Percentiles rank a stretch among this genome's conserved stretches.
phyloP scores from a whole-genome alignment of 139 green algal genomes.

The Chlorella sp. region DNA sequence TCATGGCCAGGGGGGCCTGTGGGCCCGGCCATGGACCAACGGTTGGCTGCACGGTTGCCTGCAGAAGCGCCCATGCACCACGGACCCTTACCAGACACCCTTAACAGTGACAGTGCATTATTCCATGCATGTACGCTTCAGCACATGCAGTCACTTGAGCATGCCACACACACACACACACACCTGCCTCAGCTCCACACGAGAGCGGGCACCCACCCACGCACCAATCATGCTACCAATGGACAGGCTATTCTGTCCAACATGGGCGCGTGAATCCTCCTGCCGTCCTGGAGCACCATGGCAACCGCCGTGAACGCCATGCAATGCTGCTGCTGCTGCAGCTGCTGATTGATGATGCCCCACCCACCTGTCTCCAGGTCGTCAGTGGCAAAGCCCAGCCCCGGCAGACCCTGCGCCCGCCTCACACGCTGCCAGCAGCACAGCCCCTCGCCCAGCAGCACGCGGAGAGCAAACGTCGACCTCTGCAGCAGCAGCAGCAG shows the following conservation, averaged over 20 bases:
- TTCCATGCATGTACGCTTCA: too few species aligned
- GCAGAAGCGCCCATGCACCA: too few species aligned
- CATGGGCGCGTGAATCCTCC: neutral
- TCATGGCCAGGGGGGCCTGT: neutral
- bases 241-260: neutral
- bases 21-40: neutral
- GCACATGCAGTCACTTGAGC: too few species aligned
- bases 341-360: neutral
- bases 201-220: neutral
- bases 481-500: neutral
- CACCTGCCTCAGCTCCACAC: too few species aligned
- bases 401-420: neutral
- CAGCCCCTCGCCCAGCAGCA: neutral
- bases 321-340: too few species aligned
- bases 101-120: too few species aligned
- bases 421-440: neutral
- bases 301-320: too few species aligned
- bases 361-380: neutral
- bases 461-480: neutral
- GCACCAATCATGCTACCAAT: neutral
- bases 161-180: too few species aligned
- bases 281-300: too few species aligned
- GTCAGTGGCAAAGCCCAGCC: neutral
- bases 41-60: neutral
- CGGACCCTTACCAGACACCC: too few species aligned